phyloP scores from a whole-genome alignment of 306 rosid genomes.

The Rosa persica region DNA sequence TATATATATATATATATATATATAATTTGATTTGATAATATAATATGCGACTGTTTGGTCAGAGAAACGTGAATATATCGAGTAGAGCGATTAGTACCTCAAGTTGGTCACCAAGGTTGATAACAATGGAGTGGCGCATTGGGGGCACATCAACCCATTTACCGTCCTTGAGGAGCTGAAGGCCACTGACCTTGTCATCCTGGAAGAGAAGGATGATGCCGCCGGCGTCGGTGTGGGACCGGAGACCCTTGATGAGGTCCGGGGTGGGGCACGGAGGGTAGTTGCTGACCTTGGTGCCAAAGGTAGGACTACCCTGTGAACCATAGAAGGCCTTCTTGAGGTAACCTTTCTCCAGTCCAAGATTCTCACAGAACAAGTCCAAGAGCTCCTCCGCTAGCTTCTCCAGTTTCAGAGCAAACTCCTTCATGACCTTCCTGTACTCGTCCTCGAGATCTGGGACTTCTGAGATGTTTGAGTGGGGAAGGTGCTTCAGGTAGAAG shows the following conservation, averaged over 20 bases:
- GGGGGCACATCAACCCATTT: conserved; percentile 90
- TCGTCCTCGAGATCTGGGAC: conserved; percentile 70
- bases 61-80: background rate
- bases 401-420: conserved; percentile 63
- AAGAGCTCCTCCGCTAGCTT: conserved; percentile 70
- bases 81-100: conserved; percentile 49
- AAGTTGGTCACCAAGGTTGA: conserved; percentile 87
- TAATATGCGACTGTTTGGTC: background rate
- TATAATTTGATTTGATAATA: background rate
- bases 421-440: conserved; percentile 76
- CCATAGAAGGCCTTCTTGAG: conserved; percentile 74
- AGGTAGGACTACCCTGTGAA: conserved; percentile 50
- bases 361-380: conserved; percentile 86
- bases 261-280: conserved; percentile 91
- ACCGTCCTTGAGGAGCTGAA: conserved; percentile 78
- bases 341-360: conserved; percentile 78
- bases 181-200: conserved; percentile 87
- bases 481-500: conserved; percentile 71
- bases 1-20: too few species aligned
- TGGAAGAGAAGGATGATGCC: conserved; percentile 88
- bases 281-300: conserved; percentile 89
- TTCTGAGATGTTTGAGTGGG: conserved; percentile 63
- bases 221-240: conserved; percentile 94
- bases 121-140: conserved; percentile 79
- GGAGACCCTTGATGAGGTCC: conserved; percentile 81